phyloP scores from a whole-genome alignment of 164 flowering plant genomes.

The Umbilicus rupestris region DNA sequence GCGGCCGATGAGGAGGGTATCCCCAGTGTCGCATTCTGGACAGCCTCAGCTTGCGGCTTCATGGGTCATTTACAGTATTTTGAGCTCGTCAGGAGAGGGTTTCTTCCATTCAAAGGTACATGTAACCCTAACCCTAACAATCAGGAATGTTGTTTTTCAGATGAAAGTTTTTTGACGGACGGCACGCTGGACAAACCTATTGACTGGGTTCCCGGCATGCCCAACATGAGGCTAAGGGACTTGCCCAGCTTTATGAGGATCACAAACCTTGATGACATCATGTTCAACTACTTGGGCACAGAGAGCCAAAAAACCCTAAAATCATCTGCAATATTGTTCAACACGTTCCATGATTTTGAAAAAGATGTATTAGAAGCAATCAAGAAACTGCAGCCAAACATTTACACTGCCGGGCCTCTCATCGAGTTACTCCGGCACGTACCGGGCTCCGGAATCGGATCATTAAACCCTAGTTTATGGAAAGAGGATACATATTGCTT shows the following conservation, averaged over 20 bases:
- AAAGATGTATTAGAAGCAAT: conserved; percentile 1
- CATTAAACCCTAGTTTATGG: conserved; percentile 6
- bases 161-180: conserved; percentile 5
- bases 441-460: not conserved
- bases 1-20: conserved; percentile 32
- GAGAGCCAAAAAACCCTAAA: not conserved
- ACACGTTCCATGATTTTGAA: conserved; percentile 8
- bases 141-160: not conserved
- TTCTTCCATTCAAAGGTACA: too few species aligned
- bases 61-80: conserved; percentile 21
- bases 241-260: conserved; percentile 7
- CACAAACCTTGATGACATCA: conserved; percentile 9
- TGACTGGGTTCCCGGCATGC: conserved; percentile 12
- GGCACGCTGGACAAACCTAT: conserved; percentile 9
- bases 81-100: conserved; percentile 20
- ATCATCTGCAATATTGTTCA: conserved; percentile 2
- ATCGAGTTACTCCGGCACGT: not conserved
- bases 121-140: too few species aligned
- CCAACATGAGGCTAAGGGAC: conserved; percentile 10
- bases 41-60: conserved; percentile 31
- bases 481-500: conserved; percentile 5
- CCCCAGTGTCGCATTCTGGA: conserved; percentile 31
- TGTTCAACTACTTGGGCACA: conserved; percentile 6
- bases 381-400: not conserved
- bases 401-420: conserved; percentile 9